phyloP scores from a whole-genome alignment of 805 yeast genomes.

The Starmerella potacharoeniae region DNA sequence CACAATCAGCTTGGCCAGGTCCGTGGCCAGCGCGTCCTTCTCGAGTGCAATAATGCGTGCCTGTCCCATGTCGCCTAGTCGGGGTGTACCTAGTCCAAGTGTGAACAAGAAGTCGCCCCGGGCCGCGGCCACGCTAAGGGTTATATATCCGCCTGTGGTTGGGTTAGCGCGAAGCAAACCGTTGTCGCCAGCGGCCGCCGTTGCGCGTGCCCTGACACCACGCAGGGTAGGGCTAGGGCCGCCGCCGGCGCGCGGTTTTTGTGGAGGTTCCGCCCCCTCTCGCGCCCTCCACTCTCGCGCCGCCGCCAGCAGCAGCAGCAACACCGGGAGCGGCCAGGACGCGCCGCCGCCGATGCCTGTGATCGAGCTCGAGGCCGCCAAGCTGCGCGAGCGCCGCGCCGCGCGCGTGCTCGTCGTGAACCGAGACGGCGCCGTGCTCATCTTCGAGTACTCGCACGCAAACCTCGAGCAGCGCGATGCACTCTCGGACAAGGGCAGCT shows the following conservation, averaged over 20 bases:
- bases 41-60: slow-evolving; percentile 29
- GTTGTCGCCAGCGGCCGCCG: background rate
- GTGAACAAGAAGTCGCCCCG: background rate
- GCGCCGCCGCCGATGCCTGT: background rate
- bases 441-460: slow-evolving; percentile 16
- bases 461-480: slow-evolving; percentile 2
- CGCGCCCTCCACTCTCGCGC: too few relatives aligned
- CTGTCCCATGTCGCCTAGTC: slow-evolving; percentile 3
- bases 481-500: slow-evolving; percentile 15
- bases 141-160: background rate
- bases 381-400: slow-evolving; percentile 11
- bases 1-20: slow-evolving; percentile 55
- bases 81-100: background rate
- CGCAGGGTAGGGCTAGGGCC: background rate
- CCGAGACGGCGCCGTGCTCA: slow-evolving; percentile 8
- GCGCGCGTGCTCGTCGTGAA: slow-evolving; percentile 18
- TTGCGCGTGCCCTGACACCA: background rate
- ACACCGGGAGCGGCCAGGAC: background rate
- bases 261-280: background rate
- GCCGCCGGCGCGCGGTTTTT: background rate
- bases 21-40: slow-evolving; percentile 48
- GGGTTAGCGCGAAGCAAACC: background rate
- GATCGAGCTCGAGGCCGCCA: background rate
- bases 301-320: background rate
- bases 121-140: background rate